Evolutionary conservation across 345 rosid species (phyloP), one percentile per base, ranked within the genome.

Genomic region (Pelargonium nanum): DNA sequence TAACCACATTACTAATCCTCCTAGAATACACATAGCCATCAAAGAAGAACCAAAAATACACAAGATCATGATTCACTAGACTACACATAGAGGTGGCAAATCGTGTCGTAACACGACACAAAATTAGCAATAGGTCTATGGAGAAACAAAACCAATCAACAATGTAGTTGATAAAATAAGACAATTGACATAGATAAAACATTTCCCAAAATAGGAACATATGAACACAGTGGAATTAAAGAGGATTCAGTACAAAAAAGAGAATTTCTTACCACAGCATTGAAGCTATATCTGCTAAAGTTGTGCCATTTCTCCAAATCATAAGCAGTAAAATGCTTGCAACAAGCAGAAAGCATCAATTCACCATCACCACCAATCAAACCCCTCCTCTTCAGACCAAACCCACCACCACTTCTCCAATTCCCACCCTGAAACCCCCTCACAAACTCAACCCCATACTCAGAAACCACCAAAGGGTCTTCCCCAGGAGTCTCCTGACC

Each of bases 401-500:
- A n/a, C n/a, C n/a, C 40, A 45, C 68, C 65, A 62, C 70, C 21
- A 68, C 59, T 68, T 65, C 68, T 50, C 68, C 55, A 53, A 53
- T 34, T 30, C 2, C 57, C 74, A 13, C 85, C 78, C 58, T 92
- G 96, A 64, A 89, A 89, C 15, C 96, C 96, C 65, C 57, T 81
- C 1, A 91, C 96, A 67, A 68, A 91, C 73, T 80, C 88, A 72
- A 80, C 61, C 12, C 82, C 89, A 76, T 74, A 92, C 51, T 81
- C 87, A 21, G 96, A 83, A 56, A 72, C 85, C 20, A 87, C 84
- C 78, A 74, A 73, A 0, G 98, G 98, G 77, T 92, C 98, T 63
- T 92, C 98, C 1, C 98, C 95, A 1, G 95, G 93, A 73, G 89
- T 89, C 74, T 92, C 96, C 68, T 92, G 98, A 59, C 96, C 96